Evolutionary conservation across 768 basidiomycete genomes (phyloP).

Genomic region (Paxillus ammoniavirescens): DNA sequence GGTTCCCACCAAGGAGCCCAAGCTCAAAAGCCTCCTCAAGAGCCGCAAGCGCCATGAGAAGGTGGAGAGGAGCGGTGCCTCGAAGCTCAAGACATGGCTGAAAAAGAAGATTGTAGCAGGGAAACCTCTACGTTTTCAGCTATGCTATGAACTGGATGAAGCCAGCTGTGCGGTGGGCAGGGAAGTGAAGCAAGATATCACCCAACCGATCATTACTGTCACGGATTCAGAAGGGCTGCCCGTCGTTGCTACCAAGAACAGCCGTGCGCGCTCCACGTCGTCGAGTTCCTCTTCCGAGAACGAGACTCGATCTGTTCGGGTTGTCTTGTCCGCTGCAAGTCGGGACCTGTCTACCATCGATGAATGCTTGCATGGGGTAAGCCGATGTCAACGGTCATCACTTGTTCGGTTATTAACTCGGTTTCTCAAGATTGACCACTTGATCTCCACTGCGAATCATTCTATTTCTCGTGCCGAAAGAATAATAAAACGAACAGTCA

Average conservation of each 20-base stretch:
- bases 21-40: constrained; percentile 42
- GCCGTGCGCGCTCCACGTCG: constrained; percentile 11
- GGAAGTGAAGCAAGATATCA: constrained; percentile 29
- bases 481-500: constrained; percentile 52
- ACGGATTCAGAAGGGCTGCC: constrained; percentile 22
- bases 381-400: constrained; percentile 18
- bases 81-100: constrained; percentile 62
- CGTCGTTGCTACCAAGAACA: neutral
- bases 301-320: constrained; percentile 43
- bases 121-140: constrained; percentile 36
- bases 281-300: constrained; percentile 29
- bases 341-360: constrained; percentile 58
- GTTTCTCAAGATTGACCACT: constrained; percentile 49
- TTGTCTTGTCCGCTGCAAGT: constrained; percentile 50
- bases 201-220: constrained; percentile 18
- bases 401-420: constrained; percentile 6
- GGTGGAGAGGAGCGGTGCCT: constrained; percentile 36
- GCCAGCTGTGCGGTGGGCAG: constrained; percentile 39
- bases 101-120: constrained; percentile 53
- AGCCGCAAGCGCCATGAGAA: constrained; percentile 38
- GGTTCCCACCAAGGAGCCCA: constrained; percentile 31
- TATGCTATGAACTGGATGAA: constrained; percentile 42
- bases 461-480: constrained; percentile 58
- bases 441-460: constrained; percentile 51
- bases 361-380: constrained; percentile 52